Evolutionary conservation across 2,329 filamentous ascomycete species (phyloP).

Genomic region (Apiospora saccharicola): DNA sequence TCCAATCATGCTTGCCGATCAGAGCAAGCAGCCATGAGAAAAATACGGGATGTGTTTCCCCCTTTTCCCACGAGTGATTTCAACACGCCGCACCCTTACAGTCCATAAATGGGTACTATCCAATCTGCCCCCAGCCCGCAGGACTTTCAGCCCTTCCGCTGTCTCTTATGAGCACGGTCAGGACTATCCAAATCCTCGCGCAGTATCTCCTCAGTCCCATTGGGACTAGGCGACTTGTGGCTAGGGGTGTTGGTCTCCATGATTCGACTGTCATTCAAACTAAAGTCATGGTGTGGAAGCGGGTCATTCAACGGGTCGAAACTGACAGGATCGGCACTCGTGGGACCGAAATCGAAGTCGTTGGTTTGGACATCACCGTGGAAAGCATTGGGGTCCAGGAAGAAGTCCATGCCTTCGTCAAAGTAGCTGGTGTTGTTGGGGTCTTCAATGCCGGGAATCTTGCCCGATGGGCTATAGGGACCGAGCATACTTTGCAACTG

Average conservation of each 20-base stretch:
- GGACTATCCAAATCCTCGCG: slow-evolving; percentile 51
- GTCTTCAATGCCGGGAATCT: slow-evolving; percentile 73
- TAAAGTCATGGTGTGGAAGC: slow-evolving; percentile 30
- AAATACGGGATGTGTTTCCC: neutral
- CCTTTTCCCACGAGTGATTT: neutral
- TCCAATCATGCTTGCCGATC: neutral
- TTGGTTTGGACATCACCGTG: slow-evolving; percentile 34
- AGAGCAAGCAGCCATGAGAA: neutral
- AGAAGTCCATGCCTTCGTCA: slow-evolving; percentile 57
- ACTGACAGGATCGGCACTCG: slow-evolving; percentile 33
- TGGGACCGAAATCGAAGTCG: slow-evolving; percentile 54
- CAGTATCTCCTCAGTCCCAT: slow-evolving; percentile 59
- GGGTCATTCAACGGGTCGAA: slow-evolving; percentile 38
- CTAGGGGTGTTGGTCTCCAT: slow-evolving; percentile 42
- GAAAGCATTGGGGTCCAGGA: slow-evolving; percentile 49
- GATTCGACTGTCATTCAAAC: slow-evolving; percentile 32
- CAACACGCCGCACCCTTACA: neutral
- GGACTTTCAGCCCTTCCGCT: slow-evolving; percentile 39
- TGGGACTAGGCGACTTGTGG: slow-evolving; percentile 53
- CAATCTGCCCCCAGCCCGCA: neutral
- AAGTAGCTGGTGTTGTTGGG: slow-evolving; percentile 45
- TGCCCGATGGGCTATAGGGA: slow-evolving; percentile 81
- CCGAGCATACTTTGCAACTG: slow-evolving; percentile 77
- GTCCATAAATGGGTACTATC: neutral
- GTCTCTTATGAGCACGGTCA: slow-evolving; percentile 41